Evolutionary conservation across 2,329 filamentous ascomycete genomes (phyloP), one percentile per base, ranked within the genome.

Genomic region (Cercospora zeae-maydis): DNA sequence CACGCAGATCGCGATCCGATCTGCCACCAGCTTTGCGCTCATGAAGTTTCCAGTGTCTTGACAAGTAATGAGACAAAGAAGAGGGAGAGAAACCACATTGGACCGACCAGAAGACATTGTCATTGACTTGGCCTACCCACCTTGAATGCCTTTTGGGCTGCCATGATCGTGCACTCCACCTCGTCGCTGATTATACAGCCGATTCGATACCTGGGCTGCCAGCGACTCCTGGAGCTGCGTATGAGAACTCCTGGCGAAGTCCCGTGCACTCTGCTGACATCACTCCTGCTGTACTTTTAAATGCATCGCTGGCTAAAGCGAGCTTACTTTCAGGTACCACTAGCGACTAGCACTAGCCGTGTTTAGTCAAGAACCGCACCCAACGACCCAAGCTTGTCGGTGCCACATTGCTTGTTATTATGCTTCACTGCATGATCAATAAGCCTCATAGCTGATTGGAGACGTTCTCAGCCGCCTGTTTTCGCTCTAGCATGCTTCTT

Each of bases 241-340:
- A 42, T 21, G 34, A 19, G 24, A 54, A 27, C 24, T 54, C 51
- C 13, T 13, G 51, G 33, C 4, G 24, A 19, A 4, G 8, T 34
- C 31, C 11, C 10, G 13, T 58, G 55, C 55, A 47, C n/a, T 30
- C 10, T 31, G 37, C 55, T 58, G 55, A 58, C 55, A 58, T 58
- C 55, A 58, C 37, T 16, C 16, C 14, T 24, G 34, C 10, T 27
- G 10, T 21, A 21, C 19, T 27, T 14, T 9, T 16, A 42, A 56
- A 14, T 19, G n/a, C 53, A n/a, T 39, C n/a, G 36, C 33, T 27
- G 21, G 37, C 37, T 45, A 47, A 58, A n/a, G 30, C 55, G 19
- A 37, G 36, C 55, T 58, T 47, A 31, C 16, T 27, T 31, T 11
- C 36, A 58, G 36, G 55, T 45, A 58, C 19, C 34, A 37, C 3